Evolutionary conservation across 2,329 filamentous ascomycete species (phyloP), one percentile per base, ranked within the genome.

Genomic region (Aspergillus uvarum): DNA sequence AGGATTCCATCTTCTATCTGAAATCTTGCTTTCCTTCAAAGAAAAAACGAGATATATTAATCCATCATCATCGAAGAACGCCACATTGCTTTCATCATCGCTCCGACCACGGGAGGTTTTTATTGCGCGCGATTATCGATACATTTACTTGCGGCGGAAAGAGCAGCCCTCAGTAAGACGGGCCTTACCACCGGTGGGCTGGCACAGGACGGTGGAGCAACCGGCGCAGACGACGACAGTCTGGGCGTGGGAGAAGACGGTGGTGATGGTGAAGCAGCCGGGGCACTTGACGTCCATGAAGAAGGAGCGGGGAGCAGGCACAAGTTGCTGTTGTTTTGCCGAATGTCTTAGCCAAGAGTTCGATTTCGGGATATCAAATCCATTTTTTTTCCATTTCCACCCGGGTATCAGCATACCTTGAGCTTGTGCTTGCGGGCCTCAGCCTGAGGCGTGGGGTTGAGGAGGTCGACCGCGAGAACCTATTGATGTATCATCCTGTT

Each of bases 261-360:
- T 99, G 82, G 95, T 99, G 88, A 99, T 99, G 82, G 93, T 97
- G 90, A 98, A 99, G 91, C 95, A 99, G 78, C 95, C 95, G 81
- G 95, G 95, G 91, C 95, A 99, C 90, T 99, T 99, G 87, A 99
- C 95, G 81, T 99, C 95, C 95, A 99, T 99, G 91, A 99, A 99
- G 91, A 98, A 99, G 72, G 94, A 98, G 81, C 95, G 92, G 77
- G 95, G 95, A 71, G 87, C 89, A 76, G 95, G 95, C 80, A 99
- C 95, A 76, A 99, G 91, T 72, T 87, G 92, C 92, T 96, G 72
- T 65, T 32, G n/a, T n/a, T 35, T 26, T 38, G 50, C 29, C 49
- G 50, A 42, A 31, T 48, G 48, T 62, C 54, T 44, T 44, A 60
- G 58, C 51, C 47, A 60, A 51, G 29, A 35, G 48, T 52, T 55